Base-by-base conservation (phyloP, 805 yeast genomes). In the Myxozyma neotropica region DNA sequence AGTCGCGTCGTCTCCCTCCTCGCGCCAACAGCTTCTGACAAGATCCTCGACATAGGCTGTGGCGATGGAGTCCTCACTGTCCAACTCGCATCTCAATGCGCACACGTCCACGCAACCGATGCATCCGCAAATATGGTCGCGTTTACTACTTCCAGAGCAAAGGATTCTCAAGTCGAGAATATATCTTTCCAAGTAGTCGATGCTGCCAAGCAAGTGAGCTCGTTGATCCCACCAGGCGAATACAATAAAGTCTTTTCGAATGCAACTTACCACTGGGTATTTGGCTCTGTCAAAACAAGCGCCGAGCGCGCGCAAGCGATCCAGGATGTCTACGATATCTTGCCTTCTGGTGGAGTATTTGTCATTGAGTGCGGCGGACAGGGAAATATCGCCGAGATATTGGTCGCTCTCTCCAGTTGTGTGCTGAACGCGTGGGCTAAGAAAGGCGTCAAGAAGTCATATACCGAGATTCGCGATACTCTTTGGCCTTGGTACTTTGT, bases 221-320 rank as follows among this genome's bases (percentile, higher is more conserved):
- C 21, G 6, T 27, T 26, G 36, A n/a, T 61, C 21, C 55, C 55
- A 15, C 40, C 33, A 17, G 62, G 55, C n/a, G 39, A 24, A 29
- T 68, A 54, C 61, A 54, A 58, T 52, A 68, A 63, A 42, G 69
- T 67, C 39, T 67, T 68, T 33, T 66, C 69, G 12, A 68, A 66
- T 57, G 70, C 70, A n/a, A 67, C 70, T 19, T 53, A 66, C 17
- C 70, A 68, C 53, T 68, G 70, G 70, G 59, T 68, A 42, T 54
- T 67, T 31, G 66, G 64, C 23, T 17, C 53, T 21, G 26, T 55
- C 24, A 38, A 29, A 13, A 27, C 47, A 4, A n/a, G 55, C 3
- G 48, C 47, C 5, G 51, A 56, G 35, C 57, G 68, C 13, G 57
- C 35, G 10, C 47, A 39, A 17, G 68, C 68, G 5, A 29, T 67